These are phyloP conservation scores for Aspergillus brasiliensis DNA, from an alignment of 2,329 filamentous ascomycete species.

Conservation along the genomic window DNA sequence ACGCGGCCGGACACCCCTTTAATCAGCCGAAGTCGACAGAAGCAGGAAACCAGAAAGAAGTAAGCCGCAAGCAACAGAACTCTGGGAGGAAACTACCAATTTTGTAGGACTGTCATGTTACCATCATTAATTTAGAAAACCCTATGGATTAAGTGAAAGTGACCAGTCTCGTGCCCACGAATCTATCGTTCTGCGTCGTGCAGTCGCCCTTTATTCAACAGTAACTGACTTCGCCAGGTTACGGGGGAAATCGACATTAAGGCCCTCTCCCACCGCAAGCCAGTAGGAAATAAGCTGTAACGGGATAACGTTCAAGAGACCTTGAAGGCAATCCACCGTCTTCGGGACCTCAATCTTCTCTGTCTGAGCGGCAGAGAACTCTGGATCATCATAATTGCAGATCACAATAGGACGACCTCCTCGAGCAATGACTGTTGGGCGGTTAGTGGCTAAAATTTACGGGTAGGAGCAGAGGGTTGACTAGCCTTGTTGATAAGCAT, in stretches of 20 bases:
- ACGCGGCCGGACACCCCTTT: neutral
- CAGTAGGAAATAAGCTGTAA: slow-evolving; percentile 98
- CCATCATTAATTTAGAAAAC: slow-evolving; percentile 7
- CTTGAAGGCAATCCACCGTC: slow-evolving; percentile 93
- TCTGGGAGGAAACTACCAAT: neutral
- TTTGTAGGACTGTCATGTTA: slow-evolving; percentile 7
- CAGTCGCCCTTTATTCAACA: slow-evolving; percentile 70
- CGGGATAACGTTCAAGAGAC: slow-evolving; percentile 95
- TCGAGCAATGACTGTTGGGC: slow-evolving; percentile 78
- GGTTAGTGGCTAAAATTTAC: slow-evolving; percentile 28
- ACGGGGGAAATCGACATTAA: slow-evolving; percentile 98
- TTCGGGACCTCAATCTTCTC: slow-evolving; percentile 97
- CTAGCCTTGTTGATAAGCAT: slow-evolving; percentile 95
- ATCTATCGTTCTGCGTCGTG: neutral
- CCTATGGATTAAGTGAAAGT: neutral
- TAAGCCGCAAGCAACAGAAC: no score
- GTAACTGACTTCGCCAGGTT: slow-evolving; percentile 99
- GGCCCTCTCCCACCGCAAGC: slow-evolving; percentile 91
- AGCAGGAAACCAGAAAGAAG: neutral
- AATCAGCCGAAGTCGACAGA: neutral
- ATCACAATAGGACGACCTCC: slow-evolving; percentile 97
- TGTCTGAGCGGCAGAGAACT: slow-evolving; percentile 84
- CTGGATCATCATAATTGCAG: slow-evolving; percentile 86
- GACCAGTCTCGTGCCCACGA: slow-evolving; percentile 8
- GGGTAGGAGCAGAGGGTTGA: slow-evolving; percentile 16